Conservation (phyloP, 177 flowering plant genomes). For the Vitis hybrid region DNA sequence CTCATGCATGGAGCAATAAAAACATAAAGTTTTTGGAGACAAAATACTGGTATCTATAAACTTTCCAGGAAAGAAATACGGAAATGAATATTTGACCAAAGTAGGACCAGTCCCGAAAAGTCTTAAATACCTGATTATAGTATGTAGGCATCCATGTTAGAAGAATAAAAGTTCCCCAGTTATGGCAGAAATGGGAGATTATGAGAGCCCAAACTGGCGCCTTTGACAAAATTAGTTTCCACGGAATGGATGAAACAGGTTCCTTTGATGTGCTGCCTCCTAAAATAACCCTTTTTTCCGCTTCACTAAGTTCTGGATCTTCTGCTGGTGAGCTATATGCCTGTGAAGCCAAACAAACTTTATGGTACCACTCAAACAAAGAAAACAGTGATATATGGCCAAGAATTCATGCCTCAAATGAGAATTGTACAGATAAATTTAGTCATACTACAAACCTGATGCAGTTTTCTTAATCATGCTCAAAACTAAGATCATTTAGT, state of each 20-base stretch:
- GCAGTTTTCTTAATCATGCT: too few species aligned
- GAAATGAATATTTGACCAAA: neutral
- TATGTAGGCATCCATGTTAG: constrained; percentile 99
- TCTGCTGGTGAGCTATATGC: constrained; percentile 89
- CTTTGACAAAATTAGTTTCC: constrained; percentile 90
- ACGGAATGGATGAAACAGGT: constrained; percentile 86
- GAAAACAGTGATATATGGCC: neutral
- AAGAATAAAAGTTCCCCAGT: constrained; percentile 99
- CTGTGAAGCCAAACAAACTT: constrained; percentile 35
- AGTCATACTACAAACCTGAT: too few species aligned
- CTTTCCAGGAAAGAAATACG: too few species aligned
- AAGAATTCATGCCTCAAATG: neutral
- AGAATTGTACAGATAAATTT: neutral
- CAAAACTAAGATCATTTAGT: too few species aligned
- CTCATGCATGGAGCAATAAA: too few species aligned
- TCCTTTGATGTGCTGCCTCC: constrained; percentile 67
- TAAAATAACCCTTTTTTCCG: constrained; percentile 69
- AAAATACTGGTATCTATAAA: too few species aligned
- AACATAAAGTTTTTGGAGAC: too few species aligned
- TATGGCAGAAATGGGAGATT: constrained; percentile 96
- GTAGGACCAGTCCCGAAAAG: neutral
- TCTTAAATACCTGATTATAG: constrained; percentile 81
- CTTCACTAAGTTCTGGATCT: constrained; percentile 65
- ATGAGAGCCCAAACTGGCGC: constrained; percentile 98
- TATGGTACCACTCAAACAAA: neutral